Evolutionary conservation across 306 rosid species (phyloP).

Genomic region (Vigna mungo): DNA sequence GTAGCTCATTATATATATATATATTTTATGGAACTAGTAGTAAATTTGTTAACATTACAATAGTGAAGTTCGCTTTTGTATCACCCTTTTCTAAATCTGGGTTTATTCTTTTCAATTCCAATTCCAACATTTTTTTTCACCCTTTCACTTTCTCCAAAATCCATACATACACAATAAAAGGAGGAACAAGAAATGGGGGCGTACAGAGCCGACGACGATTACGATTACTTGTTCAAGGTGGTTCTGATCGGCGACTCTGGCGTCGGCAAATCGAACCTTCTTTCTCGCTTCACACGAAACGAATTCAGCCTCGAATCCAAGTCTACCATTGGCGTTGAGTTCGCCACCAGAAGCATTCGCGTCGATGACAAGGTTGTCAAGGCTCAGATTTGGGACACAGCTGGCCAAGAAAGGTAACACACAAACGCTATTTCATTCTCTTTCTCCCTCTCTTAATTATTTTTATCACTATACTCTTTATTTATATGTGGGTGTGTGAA

Average conservation of each 20-base stretch:
- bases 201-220: slow-evolving; percentile 84
- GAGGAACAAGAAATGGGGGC: slow-evolving; percentile 58
- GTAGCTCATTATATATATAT: too few relatives aligned
- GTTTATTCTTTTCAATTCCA: background rate
- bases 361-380: slow-evolving; percentile 85
- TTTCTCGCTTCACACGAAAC: slow-evolving; percentile 75
- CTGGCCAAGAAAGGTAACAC: slow-evolving; percentile 83
- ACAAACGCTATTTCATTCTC: background rate
- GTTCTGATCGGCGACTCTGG: slow-evolving; percentile 90
- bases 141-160: slow-evolving; percentile 35
- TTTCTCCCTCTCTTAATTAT: background rate
- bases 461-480: background rate
- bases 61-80: slow-evolving; percentile 26
- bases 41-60: background rate
- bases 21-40: background rate
- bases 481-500: background rate
- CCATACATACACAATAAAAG: background rate
- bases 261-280: slow-evolving; percentile 81
- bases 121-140: background rate
- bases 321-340: slow-evolving; percentile 92
- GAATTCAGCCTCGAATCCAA: slow-evolving; percentile 87
- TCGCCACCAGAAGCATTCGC: slow-evolving; percentile 84
- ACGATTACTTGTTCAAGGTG: slow-evolving; percentile 87
- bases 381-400: slow-evolving; percentile 98
- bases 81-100: slow-evolving; percentile 36